Evolutionary conservation across 2,329 filamentous ascomycete genomes (phyloP).

Genomic region (Aspergillus tanneri): DNA sequence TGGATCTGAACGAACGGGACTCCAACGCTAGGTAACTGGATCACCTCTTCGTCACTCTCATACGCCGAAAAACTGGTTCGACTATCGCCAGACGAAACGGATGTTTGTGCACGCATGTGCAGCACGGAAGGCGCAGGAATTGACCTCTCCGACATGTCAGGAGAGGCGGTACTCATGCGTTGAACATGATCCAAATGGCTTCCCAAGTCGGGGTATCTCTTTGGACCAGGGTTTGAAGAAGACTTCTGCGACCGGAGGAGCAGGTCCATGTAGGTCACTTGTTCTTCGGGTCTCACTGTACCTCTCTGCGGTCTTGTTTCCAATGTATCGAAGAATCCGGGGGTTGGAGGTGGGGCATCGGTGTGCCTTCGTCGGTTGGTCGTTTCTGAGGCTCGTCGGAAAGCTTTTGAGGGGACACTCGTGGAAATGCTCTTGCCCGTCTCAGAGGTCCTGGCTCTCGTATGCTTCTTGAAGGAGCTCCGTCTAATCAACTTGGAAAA

Average conservation of each 20-base stretch:
- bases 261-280: slow-evolving; percentile 33
- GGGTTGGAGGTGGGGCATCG: slow-evolving; percentile 39
- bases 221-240: slow-evolving; percentile 1
- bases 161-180: slow-evolving; percentile 12
- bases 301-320: slow-evolving; percentile 9
- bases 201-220: slow-evolving; percentile 2
- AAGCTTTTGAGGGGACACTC: slow-evolving; percentile 22
- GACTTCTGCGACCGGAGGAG: slow-evolving; percentile 23
- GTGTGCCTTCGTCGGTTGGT: slow-evolving; percentile 39
- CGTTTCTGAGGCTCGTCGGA: slow-evolving; percentile 21
- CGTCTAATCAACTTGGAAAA: slow-evolving; percentile 33
- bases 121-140: slow-evolving; percentile 28
- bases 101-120: slow-evolving; percentile 36
- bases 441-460: slow-evolving; percentile 23
- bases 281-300: slow-evolving; percentile 17
- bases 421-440: slow-evolving; percentile 33
- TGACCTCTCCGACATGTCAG: slow-evolving; percentile 12
- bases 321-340: slow-evolving; percentile 28
- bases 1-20: slow-evolving; percentile 31
- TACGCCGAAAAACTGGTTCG: slow-evolving; percentile 23
- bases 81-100: slow-evolving; percentile 22
- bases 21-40: slow-evolving; percentile 33
- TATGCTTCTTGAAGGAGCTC: slow-evolving; percentile 31
- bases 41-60: slow-evolving; percentile 37
- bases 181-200: background rate